Evolutionary conservation across 768 basidiomycete species (phyloP), one percentile per base, ranked within the genome.

Genomic region (Boletus tomentosulus): DNA sequence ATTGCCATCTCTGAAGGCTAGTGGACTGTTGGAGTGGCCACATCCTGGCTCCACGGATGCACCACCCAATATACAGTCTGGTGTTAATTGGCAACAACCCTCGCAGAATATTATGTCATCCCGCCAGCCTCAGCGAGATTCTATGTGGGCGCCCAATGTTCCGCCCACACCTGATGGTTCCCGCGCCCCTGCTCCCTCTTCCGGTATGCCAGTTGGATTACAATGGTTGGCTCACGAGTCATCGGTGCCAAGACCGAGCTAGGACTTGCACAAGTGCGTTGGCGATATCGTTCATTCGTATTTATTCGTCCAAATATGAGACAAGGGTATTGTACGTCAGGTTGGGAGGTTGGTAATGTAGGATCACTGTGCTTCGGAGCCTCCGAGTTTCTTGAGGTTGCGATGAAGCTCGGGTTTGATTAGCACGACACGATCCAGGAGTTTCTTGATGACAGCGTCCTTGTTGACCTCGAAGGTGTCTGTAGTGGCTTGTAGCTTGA

Each of bases 331-430:
- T 57, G 61, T 66, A 56, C 16, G 49, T 27, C 51, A 28, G 44
- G 37, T 43, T 51, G 22, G 22, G 37, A 51, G 45, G 50, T 30
- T 46, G 60, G 58, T 68, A 68, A 59, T 62, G 57, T 58, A 60
- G 44, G 13, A 28, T 61, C 44, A 72, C 50, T 62, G 66, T 37
- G 58, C 65, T 48, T 69, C 68, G 24, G 65, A 27, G 28, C 64
- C 64, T 37, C 67, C 69, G 10, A 62, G 56, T 73, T 88, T 92
- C 74, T 78, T 82, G 64, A 97, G 81, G 73, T 99, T 99, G 62
- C 88, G 86, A 70, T 99, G 96, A 44, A 97, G 81, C 67, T 89
- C 81, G 3, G 93, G 91, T 59, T 91, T 80, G 60, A 96, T 85
- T 57, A 92, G 80, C 10, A 92, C 82, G 56, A 98, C 96, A 41